phyloP scores from a whole-genome alignment of 1,139 yeast genomes.

The Protomyces macrosporus region DNA sequence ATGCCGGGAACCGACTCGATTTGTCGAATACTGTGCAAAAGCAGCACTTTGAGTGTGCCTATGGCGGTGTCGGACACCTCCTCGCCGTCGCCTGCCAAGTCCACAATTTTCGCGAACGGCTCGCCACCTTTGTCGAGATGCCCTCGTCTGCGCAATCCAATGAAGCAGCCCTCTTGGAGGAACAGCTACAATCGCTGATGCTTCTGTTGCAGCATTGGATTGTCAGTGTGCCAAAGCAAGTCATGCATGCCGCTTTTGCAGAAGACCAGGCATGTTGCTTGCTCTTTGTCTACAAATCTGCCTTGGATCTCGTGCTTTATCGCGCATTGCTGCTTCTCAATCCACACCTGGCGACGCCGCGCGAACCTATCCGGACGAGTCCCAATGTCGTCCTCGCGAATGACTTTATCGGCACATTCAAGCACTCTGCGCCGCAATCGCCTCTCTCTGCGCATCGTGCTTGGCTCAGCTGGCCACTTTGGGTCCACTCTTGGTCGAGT shows the following conservation, averaged over 20 bases:
- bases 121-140: neutral
- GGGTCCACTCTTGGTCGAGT: neutral
- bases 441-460: neutral
- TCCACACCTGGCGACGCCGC: neutral
- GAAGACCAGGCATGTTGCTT: neutral
- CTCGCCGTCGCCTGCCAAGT: conserved; percentile 10
- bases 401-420: neutral
- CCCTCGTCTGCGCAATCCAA: neutral
- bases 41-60: neutral
- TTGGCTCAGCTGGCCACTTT: neutral
- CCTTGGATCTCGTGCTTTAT: conserved; percentile 7
- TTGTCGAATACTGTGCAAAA: neutral
- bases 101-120: neutral
- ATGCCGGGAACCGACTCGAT: neutral
- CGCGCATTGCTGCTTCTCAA: neutral
- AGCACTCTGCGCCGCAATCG: neutral
- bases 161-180: neutral
- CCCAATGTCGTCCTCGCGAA: conserved; percentile 10
- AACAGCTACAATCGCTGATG: neutral
- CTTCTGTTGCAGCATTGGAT: conserved; percentile 1
- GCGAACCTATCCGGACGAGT: neutral
- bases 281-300: conserved; percentile 8
- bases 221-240: conserved; percentile 1
- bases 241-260: conserved; percentile 2
- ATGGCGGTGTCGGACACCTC: conserved; percentile 18